These are phyloP conservation scores for Physcomitrium patens DNA, from an alignment of 225 moss, liverwort and hornwort species.

Conservation along the genomic window DNA sequence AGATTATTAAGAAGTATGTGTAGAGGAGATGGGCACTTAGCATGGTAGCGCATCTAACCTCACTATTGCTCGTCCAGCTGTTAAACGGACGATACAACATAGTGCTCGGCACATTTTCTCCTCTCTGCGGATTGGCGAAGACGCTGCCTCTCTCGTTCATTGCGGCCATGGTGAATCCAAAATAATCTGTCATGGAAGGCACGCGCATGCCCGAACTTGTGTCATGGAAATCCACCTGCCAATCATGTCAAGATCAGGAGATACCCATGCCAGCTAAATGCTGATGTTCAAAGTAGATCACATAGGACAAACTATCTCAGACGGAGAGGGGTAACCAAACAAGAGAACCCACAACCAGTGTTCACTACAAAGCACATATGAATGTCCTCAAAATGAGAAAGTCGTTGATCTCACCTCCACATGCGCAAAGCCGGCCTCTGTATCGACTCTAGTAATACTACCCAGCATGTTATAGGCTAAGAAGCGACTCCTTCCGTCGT, in stretches of 20 bases:
- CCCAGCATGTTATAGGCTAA: constrained; percentile 89
- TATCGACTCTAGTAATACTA: constrained; percentile 74
- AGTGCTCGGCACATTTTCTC: constrained; percentile 84
- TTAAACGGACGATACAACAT: constrained; percentile 86
- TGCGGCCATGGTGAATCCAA: constrained; percentile 95
- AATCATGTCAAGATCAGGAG: neutral
- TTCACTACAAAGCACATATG: no score
- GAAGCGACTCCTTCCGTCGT: constrained; percentile 64
- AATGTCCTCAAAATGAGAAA: no score
- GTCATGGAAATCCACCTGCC: constrained; percentile 96
- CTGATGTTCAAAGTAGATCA: neutral
- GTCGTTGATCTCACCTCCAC: constrained; percentile 59
- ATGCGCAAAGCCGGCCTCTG: constrained; percentile 69
- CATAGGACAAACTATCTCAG: no score
- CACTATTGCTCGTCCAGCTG: constrained; percentile 92
- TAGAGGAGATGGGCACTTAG: no score
- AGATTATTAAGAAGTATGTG: no score
- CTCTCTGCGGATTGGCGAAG: constrained; percentile 75
- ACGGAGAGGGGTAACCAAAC: no score
- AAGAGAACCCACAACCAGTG: no score
- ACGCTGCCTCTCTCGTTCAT: constrained; percentile 80
- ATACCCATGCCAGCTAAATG: no score
- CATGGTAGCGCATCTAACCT: constrained; percentile 52
- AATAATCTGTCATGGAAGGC: constrained; percentile 86
- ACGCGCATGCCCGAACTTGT: constrained; percentile 80